phyloP scores from a whole-genome alignment of 306 rosid genomes.

The Quillaja saponaria region DNA sequence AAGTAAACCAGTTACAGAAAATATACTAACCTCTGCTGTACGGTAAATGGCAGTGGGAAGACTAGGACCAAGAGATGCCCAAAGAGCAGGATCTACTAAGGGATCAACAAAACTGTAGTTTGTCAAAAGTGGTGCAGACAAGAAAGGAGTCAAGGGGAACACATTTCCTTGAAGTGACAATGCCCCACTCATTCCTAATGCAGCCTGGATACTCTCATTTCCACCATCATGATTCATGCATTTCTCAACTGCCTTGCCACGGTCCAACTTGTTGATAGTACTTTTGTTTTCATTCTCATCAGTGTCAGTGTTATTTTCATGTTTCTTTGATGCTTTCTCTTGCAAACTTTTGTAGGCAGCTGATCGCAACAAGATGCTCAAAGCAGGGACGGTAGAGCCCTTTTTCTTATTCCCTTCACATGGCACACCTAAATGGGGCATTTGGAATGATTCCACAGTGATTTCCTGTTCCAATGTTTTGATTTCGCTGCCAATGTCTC shows the following conservation, averaged over 20 bases:
- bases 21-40: slow-evolving; percentile 73
- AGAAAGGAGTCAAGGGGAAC: slow-evolving; percentile 68
- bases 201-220: slow-evolving; percentile 51
- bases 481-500: slow-evolving; percentile 72
- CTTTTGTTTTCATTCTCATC: slow-evolving; percentile 87
- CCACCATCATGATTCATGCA: slow-evolving; percentile 56
- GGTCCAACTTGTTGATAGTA: slow-evolving; percentile 64
- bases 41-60: slow-evolving; percentile 72
- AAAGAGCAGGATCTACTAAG: slow-evolving; percentile 75
- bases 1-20: slow-evolving; percentile 12
- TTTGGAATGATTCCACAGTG: slow-evolving; percentile 84
- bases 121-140: slow-evolving; percentile 86
- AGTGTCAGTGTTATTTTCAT: slow-evolving; percentile 62
- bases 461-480: slow-evolving; percentile 68
- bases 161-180: slow-evolving; percentile 84
- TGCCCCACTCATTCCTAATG: slow-evolving; percentile 67
- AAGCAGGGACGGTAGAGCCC: slow-evolving; percentile 70
- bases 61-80: slow-evolving; percentile 85
- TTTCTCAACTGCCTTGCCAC: slow-evolving; percentile 82
- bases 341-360: slow-evolving; percentile 87
- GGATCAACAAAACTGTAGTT: slow-evolving; percentile 76
- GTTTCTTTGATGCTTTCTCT: slow-evolving; percentile 72
- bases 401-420: slow-evolving; percentile 53
- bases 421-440: slow-evolving; percentile 71
- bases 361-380: slow-evolving; percentile 83